These are phyloP conservation scores for Ogataea paraovalis DNA, from an alignment of 805 yeast genomes.

Conservation along the genomic window DNA sequence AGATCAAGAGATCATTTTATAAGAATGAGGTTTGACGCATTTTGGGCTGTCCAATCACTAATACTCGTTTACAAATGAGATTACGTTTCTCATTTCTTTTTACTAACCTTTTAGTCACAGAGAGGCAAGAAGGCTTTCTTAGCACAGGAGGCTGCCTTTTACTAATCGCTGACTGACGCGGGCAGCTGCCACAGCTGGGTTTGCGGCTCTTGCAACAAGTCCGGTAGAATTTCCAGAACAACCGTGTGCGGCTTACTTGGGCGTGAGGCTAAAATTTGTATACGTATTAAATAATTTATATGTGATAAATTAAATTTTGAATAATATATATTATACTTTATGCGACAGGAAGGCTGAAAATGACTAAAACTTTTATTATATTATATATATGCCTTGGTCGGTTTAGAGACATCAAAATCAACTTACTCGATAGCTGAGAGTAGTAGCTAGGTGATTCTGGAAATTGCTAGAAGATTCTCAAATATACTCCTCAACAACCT, in stretches of 20 bases:
- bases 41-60: neutral
- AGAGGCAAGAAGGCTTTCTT: neutral
- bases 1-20: neutral
- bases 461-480: neutral
- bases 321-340: too few relatives aligned
- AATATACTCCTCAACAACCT: slow-evolving; percentile 14
- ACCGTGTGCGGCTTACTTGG: neutral
- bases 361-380: too few relatives aligned
- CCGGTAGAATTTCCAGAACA: neutral
- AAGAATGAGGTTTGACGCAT: neutral
- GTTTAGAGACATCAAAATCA: too few relatives aligned
- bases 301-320: too few relatives aligned
- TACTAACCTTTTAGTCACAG: neutral
- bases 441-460: neutral
- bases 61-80: neutral
- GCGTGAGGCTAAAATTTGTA: too few relatives aligned
- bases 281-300: too few relatives aligned
- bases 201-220: neutral
- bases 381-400: too few relatives aligned
- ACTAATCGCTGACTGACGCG: neutral
- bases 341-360: too few relatives aligned
- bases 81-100: neutral
- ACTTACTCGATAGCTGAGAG: too few relatives aligned
- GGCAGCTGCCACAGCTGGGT: neutral
- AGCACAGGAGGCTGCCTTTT: neutral